A percentile compares a stretch with the other conserved stretches of the same genome.
Evolutionary conservation across 768 basidiomycete species (phyloP).

Genomic region (Calocera viscosa): DNA sequence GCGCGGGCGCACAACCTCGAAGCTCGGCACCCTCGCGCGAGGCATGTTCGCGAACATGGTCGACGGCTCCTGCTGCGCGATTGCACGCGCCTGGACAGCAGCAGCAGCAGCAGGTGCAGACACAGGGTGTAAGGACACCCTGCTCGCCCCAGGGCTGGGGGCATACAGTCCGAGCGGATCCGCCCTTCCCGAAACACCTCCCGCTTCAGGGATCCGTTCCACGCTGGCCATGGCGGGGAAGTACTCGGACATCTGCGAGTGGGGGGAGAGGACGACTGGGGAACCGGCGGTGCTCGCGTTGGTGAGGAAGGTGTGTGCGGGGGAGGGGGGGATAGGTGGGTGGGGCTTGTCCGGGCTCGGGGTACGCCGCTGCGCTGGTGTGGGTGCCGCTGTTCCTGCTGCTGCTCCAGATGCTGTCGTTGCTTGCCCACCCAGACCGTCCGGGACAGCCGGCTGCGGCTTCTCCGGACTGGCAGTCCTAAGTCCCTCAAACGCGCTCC

Average conservation of each 20-base stretch:
- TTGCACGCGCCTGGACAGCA: neutral
- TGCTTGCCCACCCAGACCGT: neutral
- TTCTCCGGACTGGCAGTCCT: neutral
- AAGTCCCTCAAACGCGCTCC: neutral
- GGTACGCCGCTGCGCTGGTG: neutral
- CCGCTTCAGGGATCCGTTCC: neutral
- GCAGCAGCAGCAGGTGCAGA: neutral
- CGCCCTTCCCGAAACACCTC: no score
- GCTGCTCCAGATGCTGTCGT: neutral
- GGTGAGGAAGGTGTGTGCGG: neutral
- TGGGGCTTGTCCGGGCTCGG: slow-evolving; percentile 4
- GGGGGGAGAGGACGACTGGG: neutral
- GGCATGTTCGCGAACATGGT: neutral
- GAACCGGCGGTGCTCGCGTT: neutral
- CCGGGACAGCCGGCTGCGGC: neutral
- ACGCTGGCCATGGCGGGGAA: neutral
- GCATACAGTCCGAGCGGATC: neutral
- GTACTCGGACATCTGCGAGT: slow-evolving; percentile 4
- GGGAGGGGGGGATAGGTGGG: neutral
- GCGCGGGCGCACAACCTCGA: neutral
- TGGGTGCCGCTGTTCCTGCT: neutral
- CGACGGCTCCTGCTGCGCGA: neutral
- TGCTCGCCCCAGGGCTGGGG: neutral
- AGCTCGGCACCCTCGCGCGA: neutral
- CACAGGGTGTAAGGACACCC: neutral